Base-by-base conservation (phyloP, 352 stramenopile species). In the Phytophthora ramorum region DNA sequence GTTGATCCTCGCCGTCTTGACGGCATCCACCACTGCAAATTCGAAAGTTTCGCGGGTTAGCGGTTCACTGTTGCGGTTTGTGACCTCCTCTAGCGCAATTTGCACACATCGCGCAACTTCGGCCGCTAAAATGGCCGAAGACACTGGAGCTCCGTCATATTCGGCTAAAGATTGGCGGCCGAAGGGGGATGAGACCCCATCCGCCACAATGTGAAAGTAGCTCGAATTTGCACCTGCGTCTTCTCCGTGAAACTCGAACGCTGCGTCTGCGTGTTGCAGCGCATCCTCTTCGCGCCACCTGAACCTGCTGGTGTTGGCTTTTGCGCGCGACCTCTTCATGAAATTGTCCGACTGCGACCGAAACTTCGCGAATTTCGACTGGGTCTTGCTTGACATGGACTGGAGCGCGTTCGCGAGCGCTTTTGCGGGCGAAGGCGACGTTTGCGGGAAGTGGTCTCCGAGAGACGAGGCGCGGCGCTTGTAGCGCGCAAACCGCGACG, bases 121-220 rank as follows among this genome's bases (percentile, higher is more conserved):
- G 1, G 55, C 40, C 0, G 87, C 78, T 43, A 95, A 71, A 40
- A 90, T 43, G n/a, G 69, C 78, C 0, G 87, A 95, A 5, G 79
- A 89, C 7, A 86, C 80, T 3, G 73, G 80, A 0, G 45, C 56
- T 17, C 53, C 53, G n/a, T 77, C 66, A 43, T 58, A 66, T 38
- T 50, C 16, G 5, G 28, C 59, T 0, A 82, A 38, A 3, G 73
- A 81, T 1, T 75, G 61, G 4, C 78, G 71, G 1, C 73, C 78
- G 37, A 91, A 90, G 3, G 82, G 80, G 4, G 82, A 82, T 51
- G 81, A 91, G 26, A 92, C 82, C 12, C 87, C 87, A 62, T 93
- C 87, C 13, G 87, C 81, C 3, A 95, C 81, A 64, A 95, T 83
- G 69, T 95, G 87, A 59, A 87, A 93, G 67, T 87, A 91, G 20